These are phyloP conservation scores for Lepidopterella palustris DNA, from an alignment of 495 filamentous ascomycete genomes.

Conservation along the genomic window DNA sequence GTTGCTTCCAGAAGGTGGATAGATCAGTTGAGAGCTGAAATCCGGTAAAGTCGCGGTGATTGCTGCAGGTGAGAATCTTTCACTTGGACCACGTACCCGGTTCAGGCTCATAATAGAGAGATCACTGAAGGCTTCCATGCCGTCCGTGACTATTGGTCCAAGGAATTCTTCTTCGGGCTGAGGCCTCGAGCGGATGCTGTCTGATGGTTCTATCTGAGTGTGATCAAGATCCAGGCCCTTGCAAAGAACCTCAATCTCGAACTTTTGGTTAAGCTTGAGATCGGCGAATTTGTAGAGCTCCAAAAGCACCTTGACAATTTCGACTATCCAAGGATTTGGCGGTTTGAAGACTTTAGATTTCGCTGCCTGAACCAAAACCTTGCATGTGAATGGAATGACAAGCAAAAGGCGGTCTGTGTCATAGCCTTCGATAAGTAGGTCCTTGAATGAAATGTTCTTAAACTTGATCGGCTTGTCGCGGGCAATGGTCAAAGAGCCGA, in stretches of 20 bases:
- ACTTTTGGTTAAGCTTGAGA: conserved; percentile 89
- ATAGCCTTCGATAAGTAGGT: conserved; percentile 84
- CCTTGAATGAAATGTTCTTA: conserved; percentile 94
- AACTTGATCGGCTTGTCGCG: conserved; percentile 94
- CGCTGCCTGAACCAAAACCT: conserved; percentile 77
- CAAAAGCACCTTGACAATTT: conserved; percentile 77
- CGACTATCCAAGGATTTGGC: conserved; percentile 96
- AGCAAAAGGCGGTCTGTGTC: conserved; percentile 83
- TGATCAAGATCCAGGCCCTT: conserved; percentile 84
- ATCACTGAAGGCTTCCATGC: conserved; percentile 71
- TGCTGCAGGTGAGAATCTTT: conserved; percentile 64
- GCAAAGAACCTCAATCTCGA: conserved; percentile 96
- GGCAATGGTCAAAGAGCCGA: conserved; percentile 88
- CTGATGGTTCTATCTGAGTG: conserved; percentile 76
- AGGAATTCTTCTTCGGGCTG: conserved; percentile 51
- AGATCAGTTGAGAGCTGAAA: conserved; percentile 61
- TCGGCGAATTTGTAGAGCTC: conserved; percentile 91
- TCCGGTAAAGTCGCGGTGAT: conserved; percentile 73
- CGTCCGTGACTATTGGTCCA: conserved; percentile 53
- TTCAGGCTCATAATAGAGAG: conserved; percentile 66
- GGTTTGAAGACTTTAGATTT: conserved; percentile 84
- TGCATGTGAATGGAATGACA: conserved; percentile 95
- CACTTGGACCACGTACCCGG: conserved; percentile 55
- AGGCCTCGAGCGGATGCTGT: conserved; percentile 67
- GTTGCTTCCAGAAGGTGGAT: conserved; percentile 70